Conservation (phyloP, 75 land plant genomes). For the Cunninghamia lanceolata region DNA sequence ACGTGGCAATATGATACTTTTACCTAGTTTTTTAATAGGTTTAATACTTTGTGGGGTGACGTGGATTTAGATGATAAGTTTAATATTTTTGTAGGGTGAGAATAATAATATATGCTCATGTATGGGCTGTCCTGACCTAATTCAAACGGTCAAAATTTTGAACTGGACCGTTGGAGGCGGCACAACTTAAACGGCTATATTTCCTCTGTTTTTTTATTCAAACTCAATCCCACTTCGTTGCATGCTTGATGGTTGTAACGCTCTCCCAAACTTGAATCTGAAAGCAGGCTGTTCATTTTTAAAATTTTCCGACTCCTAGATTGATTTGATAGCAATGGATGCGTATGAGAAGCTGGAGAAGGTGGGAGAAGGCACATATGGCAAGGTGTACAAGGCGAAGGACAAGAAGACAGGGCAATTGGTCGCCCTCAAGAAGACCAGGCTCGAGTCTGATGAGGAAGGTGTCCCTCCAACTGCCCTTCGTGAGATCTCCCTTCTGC, state of each 20-base stretch:
- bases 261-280: background rate
- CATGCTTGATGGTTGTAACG: background rate
- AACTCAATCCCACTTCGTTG: background rate
- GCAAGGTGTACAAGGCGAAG: slow-evolving; percentile 88
- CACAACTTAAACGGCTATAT: background rate
- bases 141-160: background rate
- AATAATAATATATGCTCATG: too few relatives aligned
- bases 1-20: too few relatives aligned
- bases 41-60: too few relatives aligned
- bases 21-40: too few relatives aligned
- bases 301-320: background rate
- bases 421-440: slow-evolving; percentile 84
- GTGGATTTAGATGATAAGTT: too few relatives aligned
- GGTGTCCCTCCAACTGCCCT: slow-evolving; percentile 94
- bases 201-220: background rate
- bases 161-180: background rate
- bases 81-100: too few relatives aligned
- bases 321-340: slow-evolving; percentile 37
- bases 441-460: slow-evolving; percentile 84
- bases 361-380: slow-evolving; percentile 88
- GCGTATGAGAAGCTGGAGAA: slow-evolving; percentile 84
- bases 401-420: slow-evolving; percentile 71
- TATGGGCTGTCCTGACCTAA: background rate
- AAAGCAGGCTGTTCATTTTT: background rate
- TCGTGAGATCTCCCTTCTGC: slow-evolving; percentile 88